Base-by-base conservation (phyloP, 108 stramenopile genomes). In the Skeletonema menzelii region DNA sequence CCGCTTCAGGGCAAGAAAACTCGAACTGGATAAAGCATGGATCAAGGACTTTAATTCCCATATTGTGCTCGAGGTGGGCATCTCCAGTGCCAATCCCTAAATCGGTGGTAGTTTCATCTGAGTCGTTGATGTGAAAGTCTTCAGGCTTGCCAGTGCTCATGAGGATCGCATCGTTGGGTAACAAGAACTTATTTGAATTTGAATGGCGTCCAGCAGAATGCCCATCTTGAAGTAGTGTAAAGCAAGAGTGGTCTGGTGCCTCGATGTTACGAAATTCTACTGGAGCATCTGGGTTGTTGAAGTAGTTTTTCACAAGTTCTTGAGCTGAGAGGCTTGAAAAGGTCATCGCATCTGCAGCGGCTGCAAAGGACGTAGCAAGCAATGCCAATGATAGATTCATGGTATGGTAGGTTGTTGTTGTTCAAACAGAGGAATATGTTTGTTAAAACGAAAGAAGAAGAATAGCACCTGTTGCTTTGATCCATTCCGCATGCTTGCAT, bases 201-300 rank as follows among this genome's bases (percentile, higher is more conserved):
- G 59, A 38, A 56, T 61, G 57, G 1, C 20, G n/a, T 32, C 74
- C 74, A 8, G 60, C 74, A 35, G 66, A 66, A 17, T 75, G 34
- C 8, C 76, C 76, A 47, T 70, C 58, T 8, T 4, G 27, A 31
- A 65, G 70, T 22, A 70, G 38, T 3, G 69, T 69, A 27, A 77
- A 70, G 57, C 76, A 77, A 20, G 62, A 56, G 47, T 77, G 76
- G 37, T 24, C 44, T 6, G 76, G 65, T 2, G 69, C 53, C 15
- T 15, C n/a, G 26, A 70, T 61, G 69, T 70, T 77, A 17, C 69
- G 69, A 53, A 77, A 70, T 28, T 77, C 63, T 27, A 77, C 76
- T 3, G 63, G 63, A 10, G 63, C 76, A 30, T 70, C 47, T 0
- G 63, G 63, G 47, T 70, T 59, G 47, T 47, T 53, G n/a, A 77